Evolutionary conservation across 1,284 basidiomycete genomes (phyloP).

Genomic region (Microbotryomycetes sp.): DNA sequence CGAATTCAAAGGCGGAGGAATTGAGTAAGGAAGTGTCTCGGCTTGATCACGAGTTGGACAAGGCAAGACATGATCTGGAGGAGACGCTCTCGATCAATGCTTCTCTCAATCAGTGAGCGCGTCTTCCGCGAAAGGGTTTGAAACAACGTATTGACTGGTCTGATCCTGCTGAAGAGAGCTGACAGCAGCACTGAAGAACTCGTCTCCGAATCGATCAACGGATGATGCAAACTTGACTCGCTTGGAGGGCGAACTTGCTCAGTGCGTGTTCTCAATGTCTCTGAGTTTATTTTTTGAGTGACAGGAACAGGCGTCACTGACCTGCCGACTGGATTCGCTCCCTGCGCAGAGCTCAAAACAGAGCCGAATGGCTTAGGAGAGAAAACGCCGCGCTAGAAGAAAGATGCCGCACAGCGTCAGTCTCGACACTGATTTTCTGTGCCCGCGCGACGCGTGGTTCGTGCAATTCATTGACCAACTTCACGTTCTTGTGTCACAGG

Average conservation of each 20-base stretch:
- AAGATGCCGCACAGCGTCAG: conserved; percentile 31
- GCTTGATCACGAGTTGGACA: conserved; percentile 44
- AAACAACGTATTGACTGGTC: not conserved
- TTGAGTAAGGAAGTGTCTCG: conserved; percentile 76
- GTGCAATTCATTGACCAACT: not conserved
- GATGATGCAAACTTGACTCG: conserved; percentile 10
- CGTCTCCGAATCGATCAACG: conserved; percentile 10
- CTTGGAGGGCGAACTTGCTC: conserved; percentile 18
- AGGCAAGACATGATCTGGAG: conserved; percentile 35
- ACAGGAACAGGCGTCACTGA: too few relatives aligned
- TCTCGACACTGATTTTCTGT: not conserved
- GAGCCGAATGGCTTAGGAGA: conserved; percentile 37
- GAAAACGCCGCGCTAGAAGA: conserved; percentile 37
- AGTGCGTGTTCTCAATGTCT: conserved; percentile 6
- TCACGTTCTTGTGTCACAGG: not conserved
- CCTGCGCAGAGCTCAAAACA: conserved; percentile 29
- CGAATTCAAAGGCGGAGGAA: conserved; percentile 44
- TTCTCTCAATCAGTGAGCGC: conserved; percentile 26
- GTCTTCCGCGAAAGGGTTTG: not conserved
- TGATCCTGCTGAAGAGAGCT: conserved; percentile 24
- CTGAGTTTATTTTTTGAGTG: not conserved
- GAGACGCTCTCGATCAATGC: conserved; percentile 35
- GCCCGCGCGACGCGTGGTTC: not conserved
- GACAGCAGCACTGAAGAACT: conserved; percentile 28
- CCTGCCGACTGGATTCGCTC: too few relatives aligned